A percentile compares a stretch with the other conserved stretches of the same genome.
Conservation (phyloP, 768 basidiomycete species). For the Pleurotus giganteus region DNA sequence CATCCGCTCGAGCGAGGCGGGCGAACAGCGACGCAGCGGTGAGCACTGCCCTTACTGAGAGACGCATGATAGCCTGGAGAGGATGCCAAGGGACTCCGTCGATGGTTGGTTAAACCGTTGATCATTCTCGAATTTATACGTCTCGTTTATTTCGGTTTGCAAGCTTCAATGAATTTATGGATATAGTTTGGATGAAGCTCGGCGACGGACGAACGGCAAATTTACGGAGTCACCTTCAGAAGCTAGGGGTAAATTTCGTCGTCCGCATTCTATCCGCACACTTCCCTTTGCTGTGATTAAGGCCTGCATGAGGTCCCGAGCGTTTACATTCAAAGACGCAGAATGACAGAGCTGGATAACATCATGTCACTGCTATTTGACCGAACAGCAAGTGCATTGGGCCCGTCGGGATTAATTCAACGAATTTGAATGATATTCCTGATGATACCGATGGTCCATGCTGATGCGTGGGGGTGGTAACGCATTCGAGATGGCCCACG, state of each 20-base stretch:
- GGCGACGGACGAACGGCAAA: neutral
- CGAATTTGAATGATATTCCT: neutral
- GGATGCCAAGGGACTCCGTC: neutral
- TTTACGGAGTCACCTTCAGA: neutral
- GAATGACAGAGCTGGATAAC: too few species aligned
- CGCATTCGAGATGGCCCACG: too few species aligned
- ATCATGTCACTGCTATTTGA: neutral
- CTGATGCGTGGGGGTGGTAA: too few species aligned
- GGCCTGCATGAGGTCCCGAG: neutral
- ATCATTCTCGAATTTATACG: neutral
- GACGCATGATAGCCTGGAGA: neutral
- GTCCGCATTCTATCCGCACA: constrained; percentile 6
- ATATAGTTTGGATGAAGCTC: constrained; percentile 8
- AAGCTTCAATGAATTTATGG: neutral
- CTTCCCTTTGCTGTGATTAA: neutral
- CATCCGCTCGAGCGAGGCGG: constrained; percentile 19
- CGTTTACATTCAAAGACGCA: too few species aligned
- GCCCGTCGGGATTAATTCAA: too few species aligned
- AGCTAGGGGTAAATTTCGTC: neutral
- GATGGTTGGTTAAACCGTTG: neutral
- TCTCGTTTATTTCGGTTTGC: neutral
- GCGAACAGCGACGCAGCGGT: neutral
- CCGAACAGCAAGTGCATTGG: too few species aligned
- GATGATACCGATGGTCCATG: neutral
- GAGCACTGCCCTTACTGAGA: neutral